phyloP scores from a whole-genome alignment of 2,329 filamentous ascomycete species.

The Claviceps capensis region DNA sequence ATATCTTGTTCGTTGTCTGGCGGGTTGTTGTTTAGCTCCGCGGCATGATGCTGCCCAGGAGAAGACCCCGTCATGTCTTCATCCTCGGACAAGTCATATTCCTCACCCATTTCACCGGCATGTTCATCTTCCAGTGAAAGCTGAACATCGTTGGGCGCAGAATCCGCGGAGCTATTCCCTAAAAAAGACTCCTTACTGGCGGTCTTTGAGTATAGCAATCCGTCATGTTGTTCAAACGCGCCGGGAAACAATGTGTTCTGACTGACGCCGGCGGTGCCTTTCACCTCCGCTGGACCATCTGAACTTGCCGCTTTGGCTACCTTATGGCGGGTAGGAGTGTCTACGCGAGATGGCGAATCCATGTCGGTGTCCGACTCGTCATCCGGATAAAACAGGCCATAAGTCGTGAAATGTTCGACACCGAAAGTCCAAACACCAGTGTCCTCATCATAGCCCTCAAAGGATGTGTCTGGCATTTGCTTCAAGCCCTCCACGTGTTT shows the following conservation, averaged over 20 bases:
- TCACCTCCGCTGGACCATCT: constrained; percentile 24
- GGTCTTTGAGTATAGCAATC: constrained; percentile 42
- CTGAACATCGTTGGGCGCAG: constrained; percentile 47
- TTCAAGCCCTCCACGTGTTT: constrained; percentile 77
- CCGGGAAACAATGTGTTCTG: constrained; percentile 52
- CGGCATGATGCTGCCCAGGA: constrained; percentile 58
- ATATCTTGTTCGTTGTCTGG: constrained; percentile 36
- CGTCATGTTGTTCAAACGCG: constrained; percentile 56
- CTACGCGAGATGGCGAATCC: constrained; percentile 6
- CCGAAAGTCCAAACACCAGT: constrained; percentile 83
- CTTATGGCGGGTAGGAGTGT: not conserved
- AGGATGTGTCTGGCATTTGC: constrained; percentile 66
- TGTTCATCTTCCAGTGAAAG: constrained; percentile 47
- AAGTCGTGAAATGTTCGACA: constrained; percentile 95
- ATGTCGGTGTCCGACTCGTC: constrained; percentile 48
- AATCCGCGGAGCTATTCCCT: constrained; percentile 81
- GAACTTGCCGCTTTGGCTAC: constrained; percentile 14
- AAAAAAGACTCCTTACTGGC: constrained; percentile 68
- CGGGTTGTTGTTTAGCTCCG: constrained; percentile 53
- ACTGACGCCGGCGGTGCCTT: constrained; percentile 46
- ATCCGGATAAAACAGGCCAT: constrained; percentile 71
- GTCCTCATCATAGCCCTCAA: constrained; percentile 63
- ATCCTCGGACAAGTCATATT: constrained; percentile 61
- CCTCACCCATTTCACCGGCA: constrained; percentile 46
- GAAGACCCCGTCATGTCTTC: constrained; percentile 70